Base-by-base conservation (phyloP, 768 basidiomycete species). In the Hypholoma fasciculare region DNA sequence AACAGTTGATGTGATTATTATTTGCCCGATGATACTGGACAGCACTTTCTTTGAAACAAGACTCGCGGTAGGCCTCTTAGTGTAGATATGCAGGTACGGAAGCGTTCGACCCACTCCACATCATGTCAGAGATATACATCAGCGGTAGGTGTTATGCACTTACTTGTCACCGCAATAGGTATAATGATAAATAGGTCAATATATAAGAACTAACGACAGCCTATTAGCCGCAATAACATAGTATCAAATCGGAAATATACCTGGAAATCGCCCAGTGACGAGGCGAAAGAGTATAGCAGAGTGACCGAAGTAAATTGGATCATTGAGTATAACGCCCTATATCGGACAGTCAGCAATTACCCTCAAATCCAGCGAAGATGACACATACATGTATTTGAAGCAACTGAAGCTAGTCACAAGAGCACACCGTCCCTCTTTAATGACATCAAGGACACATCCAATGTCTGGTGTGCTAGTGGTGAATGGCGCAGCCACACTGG, bases 261-360 rank as follows among this genome's bases (percentile, higher is more conserved):
- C 85, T 98, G 91, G 71, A 98, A 96, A 71, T 99, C 96, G 46
- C 96, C 96, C 38, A 99, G 76, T 46, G 94, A 94, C 7, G 94
- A 96, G 0, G 95, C 96, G 69, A 99, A 97, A 0, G 94, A 95
- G 72, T 99, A 99, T 34, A 99, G 72, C 58, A 98, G 72, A 2
- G 95, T 97, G 59, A 98, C 92, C 3, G 95, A 94, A n/a, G 96
- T 98, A 70, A 99, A 99, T 71, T 99, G 97, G 52, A 99, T 99
- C 63, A 99, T 81, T 12, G 97, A 99, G 74, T 98, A 99, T 44
- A 99, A 74, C 0, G 97, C 97, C 96, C 96, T 98, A 65, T 16
- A 62, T 38, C 43, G 50, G 2, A 52, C 42, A 46, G 54, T 53
- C 50, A 51, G 69, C 42, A 62, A 64, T 36, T 27, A 6, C 20